Evolutionary conservation across 2,329 filamentous ascomycete genomes (phyloP), one percentile per base, ranked within the genome.

Genomic region (Xylaria sp.): DNA sequence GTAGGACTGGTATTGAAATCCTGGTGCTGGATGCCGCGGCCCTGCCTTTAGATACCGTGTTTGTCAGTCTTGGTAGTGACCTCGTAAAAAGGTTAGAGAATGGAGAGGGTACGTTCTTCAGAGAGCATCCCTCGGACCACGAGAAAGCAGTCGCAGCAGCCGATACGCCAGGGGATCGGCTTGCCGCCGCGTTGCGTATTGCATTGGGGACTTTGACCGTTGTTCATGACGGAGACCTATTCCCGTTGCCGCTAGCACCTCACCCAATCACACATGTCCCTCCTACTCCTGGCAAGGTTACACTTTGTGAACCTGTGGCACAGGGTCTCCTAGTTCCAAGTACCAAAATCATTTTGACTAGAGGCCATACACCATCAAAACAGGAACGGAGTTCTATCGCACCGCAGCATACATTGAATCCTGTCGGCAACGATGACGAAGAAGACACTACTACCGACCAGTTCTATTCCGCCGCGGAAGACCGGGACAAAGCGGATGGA

Each of bases 381-480:
- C 79, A 69, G 69, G 72, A 67, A 64, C 76, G 78, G 60, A 76
- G 75, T 17, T 71, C 74, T 48, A 75, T 81, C 11, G 68, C 79
- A 0, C 71, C 76, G 1, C 77, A 79, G 17, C 80, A 80, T 41
- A 71, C 78, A 6, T 75, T 88, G 24, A 85, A 87, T 62, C 86
- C 84, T 41, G 79, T 84, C 0, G n/a, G n/a, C n/a, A 65, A 71
- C 7, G 82, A 84, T 44, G 88, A 89, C 24, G 88, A 88, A 19
- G 90, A 95, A 52, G 91, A 96, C 64, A 91, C 89, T 1, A 87
- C 90, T 5, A 96, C 90, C 53, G 93, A 97, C 67, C 88, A 92
- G 63, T 97, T 97, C 75, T 97, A 85, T 72, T 97, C 93, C 5
- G 93, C 93, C 1, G 88, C 91, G 2, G 93, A 97, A 69, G 92